These are phyloP conservation scores for Candida methanosorbosa DNA, from an alignment of 805 yeast genomes.

Conservation along the genomic window DNA sequence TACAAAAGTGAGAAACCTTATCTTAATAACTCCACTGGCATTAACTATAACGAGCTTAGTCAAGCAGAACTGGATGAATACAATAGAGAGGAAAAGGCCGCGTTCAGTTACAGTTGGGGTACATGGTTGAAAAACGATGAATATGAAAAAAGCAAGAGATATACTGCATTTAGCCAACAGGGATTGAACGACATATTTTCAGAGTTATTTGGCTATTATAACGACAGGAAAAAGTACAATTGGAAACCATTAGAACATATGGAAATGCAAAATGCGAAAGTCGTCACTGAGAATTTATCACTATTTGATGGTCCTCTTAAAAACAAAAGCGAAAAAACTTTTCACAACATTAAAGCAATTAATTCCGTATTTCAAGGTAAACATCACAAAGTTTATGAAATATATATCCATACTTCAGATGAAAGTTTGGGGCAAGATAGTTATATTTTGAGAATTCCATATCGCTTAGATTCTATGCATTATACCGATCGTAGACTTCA, in stretches of 20 bases:
- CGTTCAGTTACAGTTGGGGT: constrained; percentile 92
- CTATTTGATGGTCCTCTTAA: constrained; percentile 11
- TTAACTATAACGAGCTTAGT: no score
- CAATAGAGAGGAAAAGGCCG: constrained; percentile 61
- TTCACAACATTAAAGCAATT: constrained; percentile 50
- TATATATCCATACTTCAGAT: constrained; percentile 38
- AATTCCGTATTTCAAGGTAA: constrained; percentile 89
- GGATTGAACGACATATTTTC: constrained; percentile 56
- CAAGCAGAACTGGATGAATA: no score
- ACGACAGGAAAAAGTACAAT: constrained; percentile 27
- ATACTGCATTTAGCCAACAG: constrained; percentile 71
- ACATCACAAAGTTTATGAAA: constrained; percentile 80
- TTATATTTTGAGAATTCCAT: constrained; percentile 79
- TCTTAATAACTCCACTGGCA: no score
- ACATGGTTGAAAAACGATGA: constrained; percentile 83
- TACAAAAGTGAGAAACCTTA: no score
- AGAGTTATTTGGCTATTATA: constrained; percentile 31
- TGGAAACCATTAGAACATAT: constrained; percentile 4
- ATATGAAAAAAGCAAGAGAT: constrained; percentile 64
- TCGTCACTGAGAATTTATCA: constrained; percentile 13
- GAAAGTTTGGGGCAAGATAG: no score
- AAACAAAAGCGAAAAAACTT: constrained; percentile 4
- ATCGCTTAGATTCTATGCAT: constrained; percentile 59
- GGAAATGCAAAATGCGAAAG: constrained; percentile 2
- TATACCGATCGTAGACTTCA: constrained; percentile 61